Evolutionary conservation across 768 basidiomycete genomes (phyloP), one percentile per base, ranked within the genome.

Genomic region (Termitomyces sp.): DNA sequence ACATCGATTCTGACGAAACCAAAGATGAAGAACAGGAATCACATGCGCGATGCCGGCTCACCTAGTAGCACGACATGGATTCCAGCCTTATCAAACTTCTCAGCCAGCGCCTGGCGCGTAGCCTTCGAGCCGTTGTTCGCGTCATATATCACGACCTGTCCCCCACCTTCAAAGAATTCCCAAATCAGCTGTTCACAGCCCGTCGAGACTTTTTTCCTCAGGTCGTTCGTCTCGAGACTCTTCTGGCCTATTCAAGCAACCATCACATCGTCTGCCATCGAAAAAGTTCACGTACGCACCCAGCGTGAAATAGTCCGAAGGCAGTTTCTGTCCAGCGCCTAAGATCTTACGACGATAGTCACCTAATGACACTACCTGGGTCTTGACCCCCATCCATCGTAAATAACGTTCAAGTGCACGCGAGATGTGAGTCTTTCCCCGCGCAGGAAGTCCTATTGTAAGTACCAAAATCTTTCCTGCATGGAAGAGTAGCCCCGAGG

Each of bases 61-160:
- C 96, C 96, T 25, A 99, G 80, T 72, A 98, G 79, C 63, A 98
- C 83, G 58, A 99, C 92, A 77, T 98, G 96, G 51, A 98, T 88
- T 1, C 91, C 94, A 21, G 72, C 79, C 65, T 82, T 81, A 68
- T 91, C 88, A 66, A 96, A 98, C 72, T 85, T 94, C 72, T 94
- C 86, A 0, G 87, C 86, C 48, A 97, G 70, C 21, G 76, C 75
- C 59, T 88, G 83, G 54, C 97, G 76, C 30, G 79, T 79, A 46
- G 78, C 79, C 21, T 78, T 76, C 7, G 83, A 84, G 1, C 94
- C 94, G 63, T 98, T 98, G 67, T 99, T 99, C 28, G 97, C 97
- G 68, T 99, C 97, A 74, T 98, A 98, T 60, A 99, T 95, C 37
- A 96, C 93, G 25, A 98, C 95, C 70, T 99, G 97, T 0, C 96